These are phyloP conservation scores for Xylogone sp. DNA, from an alignment of 2,329 filamentous ascomycete species.

Conservation along the genomic window DNA sequence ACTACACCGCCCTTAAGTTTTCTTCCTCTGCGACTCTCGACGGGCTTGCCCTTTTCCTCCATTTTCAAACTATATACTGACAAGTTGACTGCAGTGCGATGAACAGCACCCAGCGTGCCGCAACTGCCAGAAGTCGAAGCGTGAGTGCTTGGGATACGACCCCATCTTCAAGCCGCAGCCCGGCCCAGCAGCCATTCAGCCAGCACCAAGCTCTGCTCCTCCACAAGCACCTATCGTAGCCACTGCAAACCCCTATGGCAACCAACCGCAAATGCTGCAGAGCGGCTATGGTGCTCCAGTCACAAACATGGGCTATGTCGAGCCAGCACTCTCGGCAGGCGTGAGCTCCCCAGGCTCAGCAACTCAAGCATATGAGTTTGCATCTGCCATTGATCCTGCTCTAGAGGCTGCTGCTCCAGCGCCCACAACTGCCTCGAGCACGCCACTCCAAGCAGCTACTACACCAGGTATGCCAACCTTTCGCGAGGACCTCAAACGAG, in stretches of 20 bases:
- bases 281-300: constrained; percentile 33
- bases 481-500: constrained; percentile 24
- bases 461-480: constrained; percentile 26
- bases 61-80: too few species aligned
- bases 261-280: constrained; percentile 40
- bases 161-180: constrained; percentile 74
- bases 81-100: constrained; percentile 68
- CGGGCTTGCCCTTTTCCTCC: too few species aligned
- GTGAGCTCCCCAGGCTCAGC: constrained; percentile 41
- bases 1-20: too few species aligned
- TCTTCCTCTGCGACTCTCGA: too few species aligned
- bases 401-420: constrained; percentile 45
- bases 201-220: constrained; percentile 50
- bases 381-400: constrained; percentile 61
- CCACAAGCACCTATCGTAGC: constrained; percentile 19
- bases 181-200: constrained; percentile 68
- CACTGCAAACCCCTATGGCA: constrained; percentile 39
- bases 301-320: constrained; percentile 22
- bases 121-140: constrained; percentile 85
- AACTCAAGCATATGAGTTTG: constrained; percentile 51
- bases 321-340: constrained; percentile 29
- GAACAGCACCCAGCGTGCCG: constrained; percentile 90
- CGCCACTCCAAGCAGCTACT: constrained; percentile 15
- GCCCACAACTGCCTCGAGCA: constrained; percentile 8
- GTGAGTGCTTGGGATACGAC: constrained; percentile 82